Evolutionary conservation across 2,329 filamentous ascomycete genomes (phyloP), one percentile per base, ranked within the genome.

Genomic region (Podosphaera xanthii): DNA sequence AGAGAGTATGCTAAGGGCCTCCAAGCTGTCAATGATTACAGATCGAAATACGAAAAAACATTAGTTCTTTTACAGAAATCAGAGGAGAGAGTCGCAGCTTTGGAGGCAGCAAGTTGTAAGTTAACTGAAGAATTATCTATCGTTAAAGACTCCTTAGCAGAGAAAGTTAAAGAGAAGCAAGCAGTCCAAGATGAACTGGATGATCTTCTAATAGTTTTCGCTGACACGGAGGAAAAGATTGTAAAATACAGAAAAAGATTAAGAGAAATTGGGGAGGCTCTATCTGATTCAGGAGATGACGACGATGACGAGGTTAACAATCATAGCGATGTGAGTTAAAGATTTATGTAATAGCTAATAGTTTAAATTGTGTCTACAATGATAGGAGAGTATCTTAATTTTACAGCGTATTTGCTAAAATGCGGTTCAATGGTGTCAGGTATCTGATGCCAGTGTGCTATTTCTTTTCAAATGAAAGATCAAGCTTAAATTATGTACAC

Each of bases 141-240:
- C 44, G 62, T 61, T 7, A 63, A 68, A 58, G 48, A 57, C 33
- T 62, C 62, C 14, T 53, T 70, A 31, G 63, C 65, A 9, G 72
- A 77, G 63, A 82, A 79, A 62, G 79, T 82, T 64, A 76, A 80
- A 61, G 81, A 84, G 60, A 81, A 78, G 59, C 76, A 80, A 61
- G 72, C 77, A 1, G 76, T 77, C 4, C 86, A 91, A 68, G 76
- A 79, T 2, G 87, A 92, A 69, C 74, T 91, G 53, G 87, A 92
- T 64, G 87, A 92, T 69, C 74, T 91, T 59, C 72, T 92, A 42
- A 85, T 91, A 73, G 83, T 92, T 4, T 87, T 90, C 70, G 82
- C 80, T 12, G 87, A 92, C 67, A 68, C 89, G 22, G 87, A 92
- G 70, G 84, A 87, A 59, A 91, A 90, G 72, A 75, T 81, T 56